Base-by-base conservation (phyloP, 805 yeast genomes). In the Alloascoidea africana region DNA sequence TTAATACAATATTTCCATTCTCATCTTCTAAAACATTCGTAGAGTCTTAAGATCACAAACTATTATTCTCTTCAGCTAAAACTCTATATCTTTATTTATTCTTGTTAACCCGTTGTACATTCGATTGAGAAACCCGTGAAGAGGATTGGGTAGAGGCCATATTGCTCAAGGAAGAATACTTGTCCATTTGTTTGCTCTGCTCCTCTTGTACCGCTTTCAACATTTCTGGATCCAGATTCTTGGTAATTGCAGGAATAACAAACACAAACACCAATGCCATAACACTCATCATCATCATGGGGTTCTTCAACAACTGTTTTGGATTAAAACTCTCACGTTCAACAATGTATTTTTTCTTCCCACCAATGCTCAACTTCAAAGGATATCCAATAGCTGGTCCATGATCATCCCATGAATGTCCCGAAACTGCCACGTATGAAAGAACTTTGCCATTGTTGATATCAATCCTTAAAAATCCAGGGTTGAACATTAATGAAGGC, bases 161-260 rank as follows among this genome's bases (percentile, higher is more conserved):
- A n/a, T n/a, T n/a, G n/a, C n/a, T n/a, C n/a, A n/a, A n/a, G n/a
- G n/a, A n/a, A n/a, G n/a, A n/a, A n/a, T n/a, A n/a, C n/a, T n/a
- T n/a, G n/a, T 23, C 30, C 8, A 23, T 8, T 23, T n/a, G 8
- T 23, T 23, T 23, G n/a, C n/a, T 23, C 30, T 23, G 30, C n/a
- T 23, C 30, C n/a, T 23, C 30, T 23, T 23, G 30, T n/a, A 23
- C n/a, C n/a, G 30, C 30, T 23, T 8, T 8, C 30, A 23, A 23
- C n/a, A n/a, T 23, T 23, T 23, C 30, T 8, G 30, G 30, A n/a
- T 23, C 30, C 30, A 23, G n/a, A 23, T 23, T 23, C n/a, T 23
- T 23, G 13, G 8, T 8, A 8, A 23, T 8, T 8, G n/a, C n/a
- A 8, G 30, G 30, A 8, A 23, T 8, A n/a, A 8, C 30, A 23